Percentiles rank a stretch among this genome's conserved stretches.
phyloP scores from a whole-genome alignment of 2,329 filamentous ascomycete species.

The Setomelanomma holmii region DNA sequence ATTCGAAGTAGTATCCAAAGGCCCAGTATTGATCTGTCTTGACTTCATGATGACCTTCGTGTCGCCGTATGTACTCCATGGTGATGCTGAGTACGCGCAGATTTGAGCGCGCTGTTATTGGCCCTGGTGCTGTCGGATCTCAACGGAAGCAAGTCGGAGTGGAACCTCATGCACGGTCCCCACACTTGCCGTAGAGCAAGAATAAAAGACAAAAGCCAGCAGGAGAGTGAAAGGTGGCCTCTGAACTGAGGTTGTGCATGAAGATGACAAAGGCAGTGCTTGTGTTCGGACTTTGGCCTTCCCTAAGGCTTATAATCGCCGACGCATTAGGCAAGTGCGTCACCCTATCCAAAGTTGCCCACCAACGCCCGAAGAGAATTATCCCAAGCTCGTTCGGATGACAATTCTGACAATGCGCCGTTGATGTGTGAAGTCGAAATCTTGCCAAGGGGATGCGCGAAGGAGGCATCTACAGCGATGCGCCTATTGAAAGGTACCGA shows the following conservation, averaged over 20 bases:
- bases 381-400: neutral
- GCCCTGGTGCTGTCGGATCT: neutral
- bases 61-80: slow-evolving; percentile 28
- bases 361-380: neutral
- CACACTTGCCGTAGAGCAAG: neutral
- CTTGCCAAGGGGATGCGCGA: neutral
- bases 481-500: slow-evolving; percentile 17
- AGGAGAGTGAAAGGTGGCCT: neutral
- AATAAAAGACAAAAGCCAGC: neutral
- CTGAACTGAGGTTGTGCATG: slow-evolving; percentile 9
- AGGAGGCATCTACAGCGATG: slow-evolving; percentile 14
- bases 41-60: slow-evolving; percentile 33
- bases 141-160: neutral
- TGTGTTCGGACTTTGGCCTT: slow-evolving; percentile 9
- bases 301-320: neutral
- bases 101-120: neutral
- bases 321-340: neutral
- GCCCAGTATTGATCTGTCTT: slow-evolving; percentile 35
- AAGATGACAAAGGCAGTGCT: slow-evolving; percentile 15
- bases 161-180: neutral
- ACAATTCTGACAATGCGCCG: neutral
- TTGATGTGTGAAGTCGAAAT: neutral
- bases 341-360: slow-evolving; percentile 25
- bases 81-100: neutral
- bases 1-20: slow-evolving; percentile 61